These are phyloP conservation scores for Fusarium sp. DNA, from an alignment of 2,329 filamentous ascomycete genomes.

Conservation along the genomic window DNA sequence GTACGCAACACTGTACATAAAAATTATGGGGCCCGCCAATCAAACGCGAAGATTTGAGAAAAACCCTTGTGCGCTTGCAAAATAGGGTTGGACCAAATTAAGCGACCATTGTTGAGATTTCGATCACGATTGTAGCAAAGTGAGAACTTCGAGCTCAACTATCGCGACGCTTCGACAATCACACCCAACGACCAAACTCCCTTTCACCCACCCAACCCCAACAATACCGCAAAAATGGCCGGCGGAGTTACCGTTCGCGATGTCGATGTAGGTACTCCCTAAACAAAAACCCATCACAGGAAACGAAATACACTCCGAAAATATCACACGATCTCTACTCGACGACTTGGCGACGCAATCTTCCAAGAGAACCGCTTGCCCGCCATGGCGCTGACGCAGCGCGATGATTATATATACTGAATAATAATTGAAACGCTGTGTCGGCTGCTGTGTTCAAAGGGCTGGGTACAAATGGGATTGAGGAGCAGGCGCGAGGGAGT, in stretches of 20 bases:
- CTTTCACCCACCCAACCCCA: conserved; percentile 33
- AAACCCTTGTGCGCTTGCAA: not conserved
- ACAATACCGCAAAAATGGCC: conserved; percentile 75
- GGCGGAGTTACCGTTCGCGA: conserved; percentile 85
- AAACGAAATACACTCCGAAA: conserved; percentile 6
- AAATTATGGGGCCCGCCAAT: conserved; percentile 16
- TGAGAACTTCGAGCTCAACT: conserved; percentile 24
- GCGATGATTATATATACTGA: conserved; percentile 10
- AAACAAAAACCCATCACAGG: conserved; percentile 4
- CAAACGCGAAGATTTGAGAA: not conserved
- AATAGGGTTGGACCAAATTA: conserved; percentile 57
- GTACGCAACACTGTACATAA: not conserved
- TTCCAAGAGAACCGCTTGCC: conserved; percentile 37
- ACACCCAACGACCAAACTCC: conserved; percentile 45
- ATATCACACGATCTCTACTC: conserved; percentile 25
- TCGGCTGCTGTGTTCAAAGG: conserved; percentile 24
- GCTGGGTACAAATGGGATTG: conserved; percentile 45
- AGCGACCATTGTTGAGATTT: conserved; percentile 52
- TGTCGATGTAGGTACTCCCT: conserved; percentile 75
- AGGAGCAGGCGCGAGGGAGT: conserved; percentile 77
- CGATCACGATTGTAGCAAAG: conserved; percentile 1
- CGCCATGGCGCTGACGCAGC: conserved; percentile 36
- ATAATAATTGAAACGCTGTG: conserved; percentile 31
- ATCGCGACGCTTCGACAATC: conserved; percentile 45
- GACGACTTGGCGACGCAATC: conserved; percentile 44